Evolutionary conservation across 164 flowering plant species (phyloP).

Genomic region (Magnolia officinalis): DNA sequence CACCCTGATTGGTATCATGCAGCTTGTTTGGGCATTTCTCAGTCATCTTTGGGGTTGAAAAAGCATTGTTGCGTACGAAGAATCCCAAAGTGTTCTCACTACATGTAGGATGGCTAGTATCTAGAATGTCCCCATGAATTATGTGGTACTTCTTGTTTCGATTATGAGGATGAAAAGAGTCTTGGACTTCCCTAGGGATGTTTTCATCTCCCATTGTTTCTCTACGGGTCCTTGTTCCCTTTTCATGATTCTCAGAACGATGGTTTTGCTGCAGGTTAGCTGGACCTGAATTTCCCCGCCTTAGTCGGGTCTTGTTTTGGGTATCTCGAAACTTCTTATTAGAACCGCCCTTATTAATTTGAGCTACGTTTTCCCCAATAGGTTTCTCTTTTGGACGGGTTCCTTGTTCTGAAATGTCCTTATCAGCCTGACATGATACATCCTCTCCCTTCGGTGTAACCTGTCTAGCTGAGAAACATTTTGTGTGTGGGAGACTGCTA

Average conservation of each 20-base stretch:
- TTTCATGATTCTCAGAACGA: neutral
- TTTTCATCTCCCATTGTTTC: slow-evolving; percentile 1
- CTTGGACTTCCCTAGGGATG: neutral
- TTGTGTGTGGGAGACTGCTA: slow-evolving; percentile 28
- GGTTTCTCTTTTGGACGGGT: slow-evolving; percentile 6
- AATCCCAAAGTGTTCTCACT: neutral
- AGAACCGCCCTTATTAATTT: neutral
- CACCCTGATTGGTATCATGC: neutral
- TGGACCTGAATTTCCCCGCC: slow-evolving; percentile 5
- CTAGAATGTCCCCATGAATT: neutral
- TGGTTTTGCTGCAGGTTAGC: neutral
- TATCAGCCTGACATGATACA: slow-evolving; percentile 15
- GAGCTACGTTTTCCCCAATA: slow-evolving; percentile 8
- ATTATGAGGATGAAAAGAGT: neutral
- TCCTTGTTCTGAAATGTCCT: slow-evolving; percentile 1
- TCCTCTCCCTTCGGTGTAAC: neutral
- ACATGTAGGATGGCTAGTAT: neutral
- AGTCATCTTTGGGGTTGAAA: too few species aligned
- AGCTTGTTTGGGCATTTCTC: neutral
- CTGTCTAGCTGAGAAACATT: slow-evolving; percentile 26
- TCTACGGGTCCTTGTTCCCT: neutral
- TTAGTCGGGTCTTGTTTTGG: neutral
- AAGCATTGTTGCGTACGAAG: too few species aligned
- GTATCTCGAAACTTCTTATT: neutral
- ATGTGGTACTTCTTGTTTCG: neutral